Conservation (phyloP, 768 basidiomycete genomes). For the Pluteus cervinus region DNA sequence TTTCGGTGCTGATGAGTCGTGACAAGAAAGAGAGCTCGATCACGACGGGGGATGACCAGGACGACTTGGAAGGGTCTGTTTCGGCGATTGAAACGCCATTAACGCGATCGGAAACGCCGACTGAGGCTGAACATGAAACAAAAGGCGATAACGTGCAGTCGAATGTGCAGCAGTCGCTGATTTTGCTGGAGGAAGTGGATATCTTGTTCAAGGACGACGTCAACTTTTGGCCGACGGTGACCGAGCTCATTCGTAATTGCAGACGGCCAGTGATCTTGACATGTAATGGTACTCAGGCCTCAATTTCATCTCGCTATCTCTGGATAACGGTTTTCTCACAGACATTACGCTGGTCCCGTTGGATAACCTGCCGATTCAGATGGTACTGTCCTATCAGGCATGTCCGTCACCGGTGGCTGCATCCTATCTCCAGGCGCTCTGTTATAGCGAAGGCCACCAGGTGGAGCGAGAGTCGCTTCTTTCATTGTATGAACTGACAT, state of each 20-base stretch:
- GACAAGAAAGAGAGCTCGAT: background rate
- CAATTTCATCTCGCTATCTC: conserved; percentile 8
- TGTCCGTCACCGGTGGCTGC: conserved; percentile 47
- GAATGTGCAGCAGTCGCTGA: conserved; percentile 71
- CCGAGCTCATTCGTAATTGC: conserved; percentile 76
- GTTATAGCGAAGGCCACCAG: conserved; percentile 46
- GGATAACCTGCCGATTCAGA: conserved; percentile 71
- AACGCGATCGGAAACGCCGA: too few relatives aligned
- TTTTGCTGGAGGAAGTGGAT: conserved; percentile 94
- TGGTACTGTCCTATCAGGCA: conserved; percentile 57
- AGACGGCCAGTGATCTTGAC: conserved; percentile 89
- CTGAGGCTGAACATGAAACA: background rate
- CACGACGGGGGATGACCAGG: background rate
- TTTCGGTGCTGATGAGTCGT: conserved; percentile 3
- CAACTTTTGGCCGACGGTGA: conserved; percentile 81
- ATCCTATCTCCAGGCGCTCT: conserved; percentile 65
- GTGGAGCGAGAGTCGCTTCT: conserved; percentile 36
- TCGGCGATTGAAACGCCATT: background rate
- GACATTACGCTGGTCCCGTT: conserved; percentile 72
- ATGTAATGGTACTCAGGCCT: conserved; percentile 77
- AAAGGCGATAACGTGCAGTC: conserved; percentile 11
- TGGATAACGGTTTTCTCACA: conserved; percentile 21
- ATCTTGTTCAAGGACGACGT: conserved; percentile 83
- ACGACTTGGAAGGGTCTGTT: background rate
- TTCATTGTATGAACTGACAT: conserved; percentile 37